phyloP scores from a whole-genome alignment of 768 basidiomycete species.

The Mycena capillaripes region DNA sequence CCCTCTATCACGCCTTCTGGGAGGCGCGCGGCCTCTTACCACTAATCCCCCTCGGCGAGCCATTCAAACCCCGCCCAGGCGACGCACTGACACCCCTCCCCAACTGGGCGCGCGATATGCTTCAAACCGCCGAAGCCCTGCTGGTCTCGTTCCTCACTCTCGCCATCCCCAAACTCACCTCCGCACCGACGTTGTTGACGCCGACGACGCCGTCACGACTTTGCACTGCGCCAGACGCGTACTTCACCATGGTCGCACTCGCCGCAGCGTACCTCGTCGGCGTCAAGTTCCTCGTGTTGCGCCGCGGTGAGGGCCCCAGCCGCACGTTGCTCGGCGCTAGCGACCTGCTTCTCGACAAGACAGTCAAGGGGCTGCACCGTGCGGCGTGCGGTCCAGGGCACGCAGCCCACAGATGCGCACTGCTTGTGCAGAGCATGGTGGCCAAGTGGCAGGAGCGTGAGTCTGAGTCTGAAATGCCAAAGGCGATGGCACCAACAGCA shows the following conservation, averaged over 20 bases:
- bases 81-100: background rate
- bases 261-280: slow-evolving; percentile 46
- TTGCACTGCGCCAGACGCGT: slow-evolving; percentile 28
- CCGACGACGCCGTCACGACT: background rate
- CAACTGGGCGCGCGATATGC: slow-evolving; percentile 7
- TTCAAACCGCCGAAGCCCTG: slow-evolving; percentile 19
- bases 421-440: slow-evolving; percentile 4
- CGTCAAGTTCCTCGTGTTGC: slow-evolving; percentile 47
- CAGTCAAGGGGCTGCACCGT: background rate
- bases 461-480: background rate
- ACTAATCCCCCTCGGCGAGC: background rate
- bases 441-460: slow-evolving; percentile 10
- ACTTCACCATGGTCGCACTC: slow-evolving; percentile 50
- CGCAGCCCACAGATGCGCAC: slow-evolving; percentile 2
- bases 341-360: slow-evolving; percentile 22
- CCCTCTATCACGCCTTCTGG: slow-evolving; percentile 16
- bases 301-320: background rate
- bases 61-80: slow-evolving; percentile 1
- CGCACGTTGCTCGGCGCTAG: slow-evolving; percentile 15
- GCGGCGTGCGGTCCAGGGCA: slow-evolving; percentile 24
- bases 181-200: background rate
- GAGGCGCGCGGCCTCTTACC: slow-evolving; percentile 2
- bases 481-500: background rate
- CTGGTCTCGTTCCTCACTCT: slow-evolving; percentile 17
- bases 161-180: background rate